phyloP scores from a whole-genome alignment of 2,329 filamentous ascomycete species.

The Cytospora schulzeri region DNA sequence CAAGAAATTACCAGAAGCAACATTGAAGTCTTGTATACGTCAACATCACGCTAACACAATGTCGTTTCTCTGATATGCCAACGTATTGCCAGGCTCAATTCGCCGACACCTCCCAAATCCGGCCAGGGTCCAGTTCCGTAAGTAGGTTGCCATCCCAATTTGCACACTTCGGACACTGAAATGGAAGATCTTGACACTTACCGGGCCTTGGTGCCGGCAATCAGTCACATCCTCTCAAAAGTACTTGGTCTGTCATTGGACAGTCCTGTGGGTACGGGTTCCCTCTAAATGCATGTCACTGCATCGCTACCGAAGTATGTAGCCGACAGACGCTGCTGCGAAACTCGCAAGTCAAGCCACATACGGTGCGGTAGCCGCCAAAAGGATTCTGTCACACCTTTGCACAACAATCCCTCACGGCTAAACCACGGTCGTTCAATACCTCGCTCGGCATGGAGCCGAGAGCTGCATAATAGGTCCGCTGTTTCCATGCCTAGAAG shows the following conservation, averaged over 20 bases:
- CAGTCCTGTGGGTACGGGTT: not conserved
- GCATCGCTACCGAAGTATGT: not conserved
- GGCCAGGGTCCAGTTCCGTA: constrained; percentile 3
- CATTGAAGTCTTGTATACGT: not conserved
- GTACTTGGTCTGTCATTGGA: not conserved
- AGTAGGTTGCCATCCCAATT: constrained; percentile 23
- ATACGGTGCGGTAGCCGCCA: not conserved
- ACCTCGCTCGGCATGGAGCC: not conserved
- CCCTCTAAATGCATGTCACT: not conserved
- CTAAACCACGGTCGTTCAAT: not conserved
- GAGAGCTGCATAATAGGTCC: not conserved
- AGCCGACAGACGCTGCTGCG: not conserved
- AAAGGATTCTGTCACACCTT: not conserved
- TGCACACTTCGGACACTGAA: constrained; percentile 10
- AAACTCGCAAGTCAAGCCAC: not conserved
- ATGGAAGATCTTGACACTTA: constrained; percentile 14
- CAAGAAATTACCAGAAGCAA: constrained; percentile 4
- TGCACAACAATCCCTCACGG: not conserved
- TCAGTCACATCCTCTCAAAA: not conserved
- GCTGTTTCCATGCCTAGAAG: not conserved
- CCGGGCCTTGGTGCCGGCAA: constrained; percentile 20
- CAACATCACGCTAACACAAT: not conserved
- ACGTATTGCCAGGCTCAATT: constrained; percentile 4
- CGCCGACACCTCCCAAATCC: not conserved
- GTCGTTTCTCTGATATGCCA: constrained; percentile 1